Evolutionary conservation across 78 protist species (phyloP).

Genomic region (Dictyostelium capitatum): DNA sequence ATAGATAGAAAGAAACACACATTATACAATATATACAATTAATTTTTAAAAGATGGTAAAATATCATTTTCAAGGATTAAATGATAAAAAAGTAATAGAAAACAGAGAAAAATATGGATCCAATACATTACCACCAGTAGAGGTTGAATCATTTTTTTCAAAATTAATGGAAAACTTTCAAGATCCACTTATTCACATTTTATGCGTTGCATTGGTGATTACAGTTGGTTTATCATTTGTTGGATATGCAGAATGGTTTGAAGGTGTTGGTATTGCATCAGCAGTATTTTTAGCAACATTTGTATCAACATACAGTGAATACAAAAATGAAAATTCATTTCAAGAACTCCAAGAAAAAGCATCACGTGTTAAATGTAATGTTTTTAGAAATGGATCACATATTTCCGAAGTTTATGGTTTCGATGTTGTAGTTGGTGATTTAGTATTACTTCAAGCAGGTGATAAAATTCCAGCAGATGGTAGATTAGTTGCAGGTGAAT

Average conservation of each 20-base stretch:
- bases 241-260: constrained; percentile 89
- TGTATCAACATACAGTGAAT: constrained; percentile 85
- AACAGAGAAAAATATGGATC: constrained; percentile 68
- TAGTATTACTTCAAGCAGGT: constrained; percentile 84
- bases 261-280: constrained; percentile 86
- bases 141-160: constrained; percentile 71
- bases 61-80: constrained; percentile 77
- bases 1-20: no score
- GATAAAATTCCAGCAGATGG: constrained; percentile 91
- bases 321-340: constrained; percentile 79
- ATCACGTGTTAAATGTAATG: constrained; percentile 74
- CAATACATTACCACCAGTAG: constrained; percentile 86
- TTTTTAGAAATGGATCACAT: constrained; percentile 77
- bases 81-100: constrained; percentile 63
- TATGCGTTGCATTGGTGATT: constrained; percentile 82
- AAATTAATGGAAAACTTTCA: constrained; percentile 82
- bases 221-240: constrained; percentile 69
- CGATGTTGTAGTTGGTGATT: constrained; percentile 91
- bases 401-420: constrained; percentile 50
- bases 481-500: constrained; percentile 76
- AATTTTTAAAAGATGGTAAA: constrained; percentile 43
- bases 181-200: constrained; percentile 86
- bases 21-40: no score
- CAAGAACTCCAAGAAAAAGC: constrained; percentile 86
- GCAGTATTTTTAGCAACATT: constrained; percentile 88